These are phyloP conservation scores for Epichloe gansuensis DNA, from an alignment of 2,329 filamentous ascomycete genomes.

Conservation along the genomic window DNA sequence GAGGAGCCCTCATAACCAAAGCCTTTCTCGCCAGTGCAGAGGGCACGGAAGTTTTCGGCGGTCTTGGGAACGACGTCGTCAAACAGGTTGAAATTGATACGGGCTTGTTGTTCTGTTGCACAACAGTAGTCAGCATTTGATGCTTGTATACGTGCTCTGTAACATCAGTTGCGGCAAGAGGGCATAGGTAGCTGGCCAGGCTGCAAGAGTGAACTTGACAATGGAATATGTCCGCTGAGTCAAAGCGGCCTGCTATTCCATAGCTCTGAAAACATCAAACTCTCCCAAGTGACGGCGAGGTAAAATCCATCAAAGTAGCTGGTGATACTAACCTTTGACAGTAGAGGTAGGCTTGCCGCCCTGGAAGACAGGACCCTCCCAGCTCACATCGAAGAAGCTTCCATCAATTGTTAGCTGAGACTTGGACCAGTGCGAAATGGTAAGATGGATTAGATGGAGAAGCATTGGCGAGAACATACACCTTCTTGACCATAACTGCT, in stretches of 20 bases:
- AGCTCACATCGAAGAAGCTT: slow-evolving; percentile 61
- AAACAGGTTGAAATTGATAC: slow-evolving; percentile 84
- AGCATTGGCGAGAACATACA: slow-evolving; percentile 35
- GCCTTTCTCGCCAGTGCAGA: slow-evolving; percentile 71
- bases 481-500: slow-evolving; percentile 60
- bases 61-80: slow-evolving; percentile 83
- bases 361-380: slow-evolving; percentile 61
- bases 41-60: slow-evolving; percentile 69
- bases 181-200: background rate
- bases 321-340: slow-evolving; percentile 43
- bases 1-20: slow-evolving; percentile 72
- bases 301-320: background rate
- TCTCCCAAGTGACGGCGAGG: background rate
- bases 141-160: background rate
- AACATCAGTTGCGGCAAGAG: background rate
- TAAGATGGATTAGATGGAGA: background rate
- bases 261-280: background rate
- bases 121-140: slow-evolving; percentile 3
- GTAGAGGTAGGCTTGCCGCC: slow-evolving; percentile 40
- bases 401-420: slow-evolving; percentile 2
- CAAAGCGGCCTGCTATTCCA: background rate
- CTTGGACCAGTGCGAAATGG: background rate
- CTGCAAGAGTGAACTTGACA: background rate
- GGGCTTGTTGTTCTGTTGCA: slow-evolving; percentile 52
- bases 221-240: background rate